Conservation (phyloP, 345 rosid genomes). For the Brassica carinata region DNA sequence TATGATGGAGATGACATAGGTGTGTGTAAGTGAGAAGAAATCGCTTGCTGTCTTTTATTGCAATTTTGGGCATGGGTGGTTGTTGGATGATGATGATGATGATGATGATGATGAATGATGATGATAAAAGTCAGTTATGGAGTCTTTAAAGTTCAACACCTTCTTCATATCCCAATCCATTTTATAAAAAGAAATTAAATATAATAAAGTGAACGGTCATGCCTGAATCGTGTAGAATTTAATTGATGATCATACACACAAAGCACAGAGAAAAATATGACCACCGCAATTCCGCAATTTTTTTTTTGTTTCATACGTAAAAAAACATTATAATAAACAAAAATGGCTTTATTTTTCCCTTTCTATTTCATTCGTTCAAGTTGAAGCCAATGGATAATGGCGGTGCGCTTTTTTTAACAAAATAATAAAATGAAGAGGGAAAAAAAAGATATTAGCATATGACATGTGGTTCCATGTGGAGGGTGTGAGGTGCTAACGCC, state of each 20-base stretch:
- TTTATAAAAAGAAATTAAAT: neutral
- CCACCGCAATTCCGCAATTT: neutral
- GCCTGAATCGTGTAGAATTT: neutral
- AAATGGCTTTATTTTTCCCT: neutral
- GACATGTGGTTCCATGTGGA: neutral
- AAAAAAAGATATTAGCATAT: neutral
- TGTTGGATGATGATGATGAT: neutral
- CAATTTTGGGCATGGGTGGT: neutral
- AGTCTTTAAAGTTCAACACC: neutral
- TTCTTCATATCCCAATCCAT: neutral
- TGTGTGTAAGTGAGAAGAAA: neutral
- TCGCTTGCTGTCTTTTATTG: neutral
- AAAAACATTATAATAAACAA: neutral
- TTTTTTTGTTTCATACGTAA: neutral
- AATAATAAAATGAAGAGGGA: neutral
- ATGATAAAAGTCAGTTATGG: neutral
- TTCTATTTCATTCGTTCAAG: neutral
- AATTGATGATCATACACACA: neutral
- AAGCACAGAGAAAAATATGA: neutral
- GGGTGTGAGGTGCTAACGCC: neutral
- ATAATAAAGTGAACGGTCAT: constrained; percentile 1
- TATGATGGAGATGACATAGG: neutral
- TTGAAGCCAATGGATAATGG: constrained; percentile 18
- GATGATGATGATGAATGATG: neutral
- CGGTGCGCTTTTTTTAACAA: constrained; percentile 27